Evolutionary conservation across 1,284 basidiomycete species (phyloP), one percentile per base, ranked within the genome.

Genomic region (Hymenochaete sp.): DNA sequence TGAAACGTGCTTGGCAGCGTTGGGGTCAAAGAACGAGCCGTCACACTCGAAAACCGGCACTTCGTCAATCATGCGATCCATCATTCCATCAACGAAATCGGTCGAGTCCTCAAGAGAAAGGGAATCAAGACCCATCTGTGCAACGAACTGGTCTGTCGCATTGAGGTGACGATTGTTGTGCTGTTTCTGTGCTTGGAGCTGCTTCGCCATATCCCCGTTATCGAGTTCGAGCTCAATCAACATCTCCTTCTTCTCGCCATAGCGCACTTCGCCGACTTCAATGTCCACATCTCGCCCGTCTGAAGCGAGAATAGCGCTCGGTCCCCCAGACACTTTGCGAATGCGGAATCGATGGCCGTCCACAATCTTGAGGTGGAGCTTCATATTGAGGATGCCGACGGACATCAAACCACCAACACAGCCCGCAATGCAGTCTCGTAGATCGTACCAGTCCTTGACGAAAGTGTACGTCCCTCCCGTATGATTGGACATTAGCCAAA

Each of bases 401-500:
- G 83, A 88, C 80, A 95, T 87, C 79, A 96, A 84, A 3, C 92
- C 93, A 7, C 93, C 93, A 7, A 97, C 72, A 58, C 90, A 90
- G 5, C 93, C 93, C 2, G 91, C 89, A 21, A 97, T 71, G 50
- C 89, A 84, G 55, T 88, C 82, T 37, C 87, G 79, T 22, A 96
- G 77, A 60, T 93, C 86, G 62, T 96, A 64, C 87, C 91, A 95
- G 59, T 96, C 93, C 62, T 86, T 86, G 47, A 96, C 90, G 57
- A 93, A 97, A 4, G 93, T 97, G 67, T 98, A 98, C n/a, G 89
- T 93, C 31, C 93, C 95, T 48, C 79, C 77, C 0, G 95, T 98
- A 61, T 97, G 91, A 64, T 97, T 97, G 9, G 93, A 96, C 71
- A 98, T 91, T 36, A 97, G 79, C 95, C 95, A 98, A 13, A 98